Conservation (phyloP, 2,329 filamentous ascomycete genomes). For the Alternaria rosae region DNA sequence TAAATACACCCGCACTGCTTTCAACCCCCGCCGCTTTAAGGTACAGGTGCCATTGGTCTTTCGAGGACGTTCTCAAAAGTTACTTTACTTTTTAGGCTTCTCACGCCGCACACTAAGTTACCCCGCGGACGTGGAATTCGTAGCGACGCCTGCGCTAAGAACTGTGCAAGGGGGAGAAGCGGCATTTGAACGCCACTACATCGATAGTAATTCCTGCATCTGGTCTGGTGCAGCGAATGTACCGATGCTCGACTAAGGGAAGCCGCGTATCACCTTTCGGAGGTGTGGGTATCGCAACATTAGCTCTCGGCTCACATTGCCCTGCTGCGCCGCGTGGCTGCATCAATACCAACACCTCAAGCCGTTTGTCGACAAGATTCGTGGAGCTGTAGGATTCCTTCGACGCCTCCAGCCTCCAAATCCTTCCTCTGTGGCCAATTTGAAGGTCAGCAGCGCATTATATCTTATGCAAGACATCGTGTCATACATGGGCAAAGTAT, state of each 20-base stretch:
- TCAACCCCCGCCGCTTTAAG: constrained; percentile 12
- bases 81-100: constrained; percentile 15
- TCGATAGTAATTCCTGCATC: constrained; percentile 10
- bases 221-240: constrained; percentile 15
- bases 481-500: constrained; percentile 9
- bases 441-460: constrained; percentile 7
- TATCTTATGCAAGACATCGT: constrained; percentile 15
- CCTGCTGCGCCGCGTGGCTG: constrained; percentile 17
- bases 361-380: background rate
- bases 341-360: constrained; percentile 12
- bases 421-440: constrained; percentile 1
- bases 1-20: constrained; percentile 1
- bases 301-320: constrained; percentile 10
- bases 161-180: constrained; percentile 12
- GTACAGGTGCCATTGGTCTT: constrained; percentile 1
- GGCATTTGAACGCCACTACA: constrained; percentile 15
- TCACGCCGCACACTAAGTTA: constrained; percentile 17
- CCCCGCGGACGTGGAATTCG: constrained; percentile 11
- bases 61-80: background rate
- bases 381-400: constrained; percentile 3
- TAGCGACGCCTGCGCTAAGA: constrained; percentile 9
- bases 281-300: constrained; percentile 2
- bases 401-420: background rate
- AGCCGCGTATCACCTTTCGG: constrained; percentile 15
- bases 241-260: constrained; percentile 21